Conservation (phyloP, 768 basidiomycete species). For the Boletales sp. region DNA sequence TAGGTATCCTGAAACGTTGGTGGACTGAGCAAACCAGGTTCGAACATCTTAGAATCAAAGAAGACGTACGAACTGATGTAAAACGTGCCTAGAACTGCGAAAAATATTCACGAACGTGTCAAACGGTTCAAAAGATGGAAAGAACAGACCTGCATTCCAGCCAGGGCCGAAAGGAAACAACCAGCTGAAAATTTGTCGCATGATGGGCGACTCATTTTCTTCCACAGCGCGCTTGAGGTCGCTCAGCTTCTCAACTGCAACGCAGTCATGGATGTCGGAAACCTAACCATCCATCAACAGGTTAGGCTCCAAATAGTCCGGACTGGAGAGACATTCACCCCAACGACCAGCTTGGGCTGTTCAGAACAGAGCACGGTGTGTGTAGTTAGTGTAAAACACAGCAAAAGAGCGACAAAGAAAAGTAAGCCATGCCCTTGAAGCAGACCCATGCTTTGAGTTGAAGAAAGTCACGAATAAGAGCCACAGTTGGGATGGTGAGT, state of each 20-base stretch:
- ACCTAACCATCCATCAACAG: constrained; percentile 30
- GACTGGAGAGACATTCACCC: constrained; percentile 23
- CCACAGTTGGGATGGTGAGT: not conserved
- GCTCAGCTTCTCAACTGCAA: constrained; percentile 45
- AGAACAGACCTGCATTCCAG: constrained; percentile 65
- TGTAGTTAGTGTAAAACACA: constrained; percentile 24
- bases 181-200: constrained; percentile 76
- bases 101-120: constrained; percentile 20
- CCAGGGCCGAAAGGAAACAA: constrained; percentile 90
- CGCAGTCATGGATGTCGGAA: constrained; percentile 41
- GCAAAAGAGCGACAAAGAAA: constrained; percentile 42
- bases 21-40: constrained; percentile 15
- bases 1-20: constrained; percentile 65
- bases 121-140: constrained; percentile 2
- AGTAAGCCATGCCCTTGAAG: constrained; percentile 21
- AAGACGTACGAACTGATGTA: constrained; percentile 89
- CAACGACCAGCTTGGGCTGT: constrained; percentile 24
- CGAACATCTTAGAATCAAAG: constrained; percentile 5
- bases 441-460: constrained; percentile 17
- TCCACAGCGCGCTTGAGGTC: constrained; percentile 60
- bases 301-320: constrained; percentile 7
- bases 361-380: constrained; percentile 18
- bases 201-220: constrained; percentile 62
- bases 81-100: constrained; percentile 78
- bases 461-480: not conserved